Percentiles rank a stretch among this genome's conserved stretches.
phyloP scores from a whole-genome alignment of 176 grass and related monocot genomes.

The Triticum timopheevii region DNA sequence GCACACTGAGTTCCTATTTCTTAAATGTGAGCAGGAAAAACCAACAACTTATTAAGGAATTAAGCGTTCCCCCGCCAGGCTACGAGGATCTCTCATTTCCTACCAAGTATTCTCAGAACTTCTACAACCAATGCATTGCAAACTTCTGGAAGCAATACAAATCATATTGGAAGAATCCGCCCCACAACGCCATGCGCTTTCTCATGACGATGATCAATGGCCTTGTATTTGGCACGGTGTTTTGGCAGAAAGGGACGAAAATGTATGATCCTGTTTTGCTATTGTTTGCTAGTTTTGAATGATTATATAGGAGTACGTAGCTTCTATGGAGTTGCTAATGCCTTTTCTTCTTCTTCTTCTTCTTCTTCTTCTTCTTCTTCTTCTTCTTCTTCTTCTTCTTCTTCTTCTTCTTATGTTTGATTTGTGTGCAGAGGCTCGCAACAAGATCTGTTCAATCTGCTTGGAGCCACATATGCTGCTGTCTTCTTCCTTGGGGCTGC shows the following conservation, averaged over 20 bases:
- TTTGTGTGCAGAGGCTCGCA: constrained; percentile 46
- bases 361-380: background rate
- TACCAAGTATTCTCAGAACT: constrained; percentile 75
- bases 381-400: background rate
- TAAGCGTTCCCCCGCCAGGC: constrained; percentile 52
- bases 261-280: constrained; percentile 48
- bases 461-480: constrained; percentile 80
- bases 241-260: constrained; percentile 74
- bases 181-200: constrained; percentile 78
- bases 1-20: background rate
- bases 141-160: constrained; percentile 83
- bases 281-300: constrained; percentile 19
- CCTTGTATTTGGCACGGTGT: constrained; percentile 83
- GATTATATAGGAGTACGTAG: background rate
- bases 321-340: constrained; percentile 17
- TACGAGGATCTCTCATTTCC: constrained; percentile 75
- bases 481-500: constrained; percentile 78
- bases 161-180: constrained; percentile 96
- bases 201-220: constrained; percentile 69
- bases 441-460: constrained; percentile 68
- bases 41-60: constrained; percentile 73
- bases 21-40: constrained; percentile 37
- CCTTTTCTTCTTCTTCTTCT: no score
- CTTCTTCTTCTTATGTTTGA: background rate
- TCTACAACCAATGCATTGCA: constrained; percentile 55